These are phyloP conservation scores for Leptographium lundbergii DNA, from an alignment of 2,329 filamentous ascomycete genomes.

Conservation along the genomic window DNA sequence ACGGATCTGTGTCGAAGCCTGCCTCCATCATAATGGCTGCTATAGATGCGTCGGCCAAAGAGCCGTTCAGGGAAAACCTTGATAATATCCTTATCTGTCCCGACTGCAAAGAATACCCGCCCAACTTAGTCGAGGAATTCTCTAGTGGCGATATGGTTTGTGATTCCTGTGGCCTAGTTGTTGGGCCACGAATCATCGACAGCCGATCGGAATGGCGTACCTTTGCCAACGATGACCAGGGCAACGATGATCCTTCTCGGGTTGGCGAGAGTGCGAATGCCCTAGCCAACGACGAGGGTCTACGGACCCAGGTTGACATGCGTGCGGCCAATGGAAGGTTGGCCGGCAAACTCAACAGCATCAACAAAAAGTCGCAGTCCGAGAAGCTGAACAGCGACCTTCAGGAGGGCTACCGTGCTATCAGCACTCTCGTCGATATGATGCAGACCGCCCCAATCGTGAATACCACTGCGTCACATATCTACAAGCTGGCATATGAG, in stretches of 20 bases:
- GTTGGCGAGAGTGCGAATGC: conserved; percentile 89
- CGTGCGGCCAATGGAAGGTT: conserved; percentile 14
- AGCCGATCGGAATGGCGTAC: conserved; percentile 97
- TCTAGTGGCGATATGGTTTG: conserved; percentile 89
- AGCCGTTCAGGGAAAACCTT: conserved; percentile 61
- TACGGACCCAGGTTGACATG: conserved; percentile 15
- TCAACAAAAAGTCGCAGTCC: conserved; percentile 17
- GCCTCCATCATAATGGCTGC: not conserved
- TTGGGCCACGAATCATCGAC: conserved; percentile 85
- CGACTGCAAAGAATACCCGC: conserved; percentile 86
- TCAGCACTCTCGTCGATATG: conserved; percentile 74
- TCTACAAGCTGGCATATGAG: conserved; percentile 92
- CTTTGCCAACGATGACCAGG: conserved; percentile 95
- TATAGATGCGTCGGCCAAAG: conserved; percentile 15
- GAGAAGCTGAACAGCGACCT: conserved; percentile 28
- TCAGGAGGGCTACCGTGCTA: conserved; percentile 70
- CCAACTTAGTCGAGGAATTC: conserved; percentile 86
- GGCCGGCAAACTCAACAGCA: conserved; percentile 15
- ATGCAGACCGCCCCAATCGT: conserved; percentile 72
- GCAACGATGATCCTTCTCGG: conserved; percentile 93
- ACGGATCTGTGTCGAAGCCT: not conserved
- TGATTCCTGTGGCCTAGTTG: conserved; percentile 77
- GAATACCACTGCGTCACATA: conserved; percentile 81
- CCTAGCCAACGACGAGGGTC: conserved; percentile 29
- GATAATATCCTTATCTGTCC: conserved; percentile 76